Evolutionary conservation across 352 stramenopile species (phyloP).

Genomic region (Phytophthora chlamydospora): DNA sequence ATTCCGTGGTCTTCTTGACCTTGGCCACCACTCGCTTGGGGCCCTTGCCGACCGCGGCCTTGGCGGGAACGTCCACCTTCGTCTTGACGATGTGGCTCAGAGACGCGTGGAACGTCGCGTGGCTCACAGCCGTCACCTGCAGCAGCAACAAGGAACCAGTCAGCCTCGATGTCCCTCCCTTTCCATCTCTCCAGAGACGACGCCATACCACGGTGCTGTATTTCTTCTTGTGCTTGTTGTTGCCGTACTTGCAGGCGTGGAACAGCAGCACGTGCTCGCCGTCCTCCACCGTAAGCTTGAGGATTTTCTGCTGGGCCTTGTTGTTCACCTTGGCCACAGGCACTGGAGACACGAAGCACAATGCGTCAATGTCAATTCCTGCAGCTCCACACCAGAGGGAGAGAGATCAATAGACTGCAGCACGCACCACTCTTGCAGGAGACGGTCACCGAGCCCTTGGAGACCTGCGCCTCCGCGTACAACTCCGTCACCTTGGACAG

Average conservation of each 20-base stretch:
- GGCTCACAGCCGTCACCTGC: conserved; percentile 62
- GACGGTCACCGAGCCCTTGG: conserved; percentile 63
- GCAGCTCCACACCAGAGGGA: neutral
- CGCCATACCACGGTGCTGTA: conserved; percentile 69
- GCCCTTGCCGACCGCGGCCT: conserved; percentile 33
- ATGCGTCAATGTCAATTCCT: conserved; percentile 15
- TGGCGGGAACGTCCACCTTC: conserved; percentile 48
- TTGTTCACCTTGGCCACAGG: conserved; percentile 41
- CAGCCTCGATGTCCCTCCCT: neutral
- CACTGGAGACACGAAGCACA: conserved; percentile 26
- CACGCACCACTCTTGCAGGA: conserved; percentile 73
- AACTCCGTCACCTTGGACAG: conserved; percentile 64
- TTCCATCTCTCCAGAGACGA: neutral
- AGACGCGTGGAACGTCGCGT: conserved; percentile 71
- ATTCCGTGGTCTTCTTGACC: conserved; percentile 74
- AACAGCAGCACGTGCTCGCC: conserved; percentile 76
- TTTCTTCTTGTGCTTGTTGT: conserved; percentile 91
- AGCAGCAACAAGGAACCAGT: conserved; percentile 14
- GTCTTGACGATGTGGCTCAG: conserved; percentile 78
- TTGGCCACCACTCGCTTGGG: conserved; percentile 50
- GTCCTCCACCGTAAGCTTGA: conserved; percentile 42
- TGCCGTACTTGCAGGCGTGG: conserved; percentile 78
- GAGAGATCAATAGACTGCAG: neutral
- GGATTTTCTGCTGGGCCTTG: conserved; percentile 44
- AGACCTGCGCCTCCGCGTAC: conserved; percentile 44